These are phyloP conservation scores for Nevesoporus exiguus DNA, from an alignment of 768 basidiomycete species.

Conservation along the genomic window DNA sequence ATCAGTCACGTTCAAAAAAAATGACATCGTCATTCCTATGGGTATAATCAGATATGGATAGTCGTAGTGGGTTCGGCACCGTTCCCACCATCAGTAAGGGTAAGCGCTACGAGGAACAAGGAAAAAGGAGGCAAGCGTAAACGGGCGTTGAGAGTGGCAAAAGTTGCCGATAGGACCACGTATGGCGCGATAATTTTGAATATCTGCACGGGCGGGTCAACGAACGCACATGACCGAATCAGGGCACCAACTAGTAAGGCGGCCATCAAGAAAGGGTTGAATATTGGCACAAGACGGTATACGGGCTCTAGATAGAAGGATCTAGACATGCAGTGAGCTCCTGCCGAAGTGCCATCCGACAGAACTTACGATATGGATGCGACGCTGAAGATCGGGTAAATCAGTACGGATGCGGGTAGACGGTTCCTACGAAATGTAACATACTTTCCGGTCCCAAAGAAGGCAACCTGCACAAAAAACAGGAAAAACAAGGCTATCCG, in stretches of 20 bases:
- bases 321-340: conserved; percentile 28
- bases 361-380: conserved; percentile 74
- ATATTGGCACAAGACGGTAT: conserved; percentile 81
- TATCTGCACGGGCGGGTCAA: conserved; percentile 40
- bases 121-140: conserved; percentile 76
- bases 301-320: conserved; percentile 89
- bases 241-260: conserved; percentile 51
- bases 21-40: conserved; percentile 75
- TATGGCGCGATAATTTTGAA: conserved; percentile 85
- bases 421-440: conserved; percentile 24
- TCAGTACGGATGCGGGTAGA: neutral
- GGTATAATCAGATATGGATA: neutral
- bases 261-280: conserved; percentile 83
- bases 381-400: conserved; percentile 42
- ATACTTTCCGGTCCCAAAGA: conserved; percentile 83
- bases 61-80: neutral
- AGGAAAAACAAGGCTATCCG: conserved; percentile 78
- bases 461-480: conserved; percentile 83
- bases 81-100: conserved; percentile 37
- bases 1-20: conserved; percentile 82
- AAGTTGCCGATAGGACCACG: conserved; percentile 65
- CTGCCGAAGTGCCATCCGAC: neutral
- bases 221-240: neutral
- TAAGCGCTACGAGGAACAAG: conserved; percentile 71
- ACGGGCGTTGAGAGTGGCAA: conserved; percentile 64